These are phyloP conservation scores for Phytophthora crassamura DNA, from an alignment of 352 stramenopile species.

Conservation along the genomic window DNA sequence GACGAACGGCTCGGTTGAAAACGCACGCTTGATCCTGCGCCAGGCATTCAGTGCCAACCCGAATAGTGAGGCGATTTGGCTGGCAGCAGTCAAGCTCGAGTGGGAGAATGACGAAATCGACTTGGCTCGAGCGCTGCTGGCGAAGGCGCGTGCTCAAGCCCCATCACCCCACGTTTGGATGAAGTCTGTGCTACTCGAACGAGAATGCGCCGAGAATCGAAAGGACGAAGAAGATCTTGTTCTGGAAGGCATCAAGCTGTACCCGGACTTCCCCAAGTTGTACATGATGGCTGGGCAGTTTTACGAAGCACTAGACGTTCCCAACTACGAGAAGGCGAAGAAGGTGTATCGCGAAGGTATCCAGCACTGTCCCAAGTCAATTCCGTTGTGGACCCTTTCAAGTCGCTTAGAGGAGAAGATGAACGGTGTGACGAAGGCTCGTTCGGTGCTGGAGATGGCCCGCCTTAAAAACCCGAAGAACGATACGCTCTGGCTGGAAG, in stretches of 20 bases:
- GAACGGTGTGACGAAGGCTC: constrained; percentile 94
- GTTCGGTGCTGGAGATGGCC: constrained; percentile 96
- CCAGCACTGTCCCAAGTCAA: constrained; percentile 91
- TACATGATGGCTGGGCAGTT: constrained; percentile 99
- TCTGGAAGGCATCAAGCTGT: constrained; percentile 90
- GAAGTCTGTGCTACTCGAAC: constrained; percentile 98
- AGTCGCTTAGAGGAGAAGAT: constrained; percentile 94
- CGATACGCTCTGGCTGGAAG: constrained; percentile 96
- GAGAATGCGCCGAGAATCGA: constrained; percentile 73
- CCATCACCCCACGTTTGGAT: constrained; percentile 96
- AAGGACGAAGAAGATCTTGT: constrained; percentile 88
- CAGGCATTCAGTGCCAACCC: constrained; percentile 97
- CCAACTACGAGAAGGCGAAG: constrained; percentile 80
- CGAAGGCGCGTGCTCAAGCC: constrained; percentile 81
- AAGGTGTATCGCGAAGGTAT: constrained; percentile 94
- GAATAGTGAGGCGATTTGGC: constrained; percentile 95
- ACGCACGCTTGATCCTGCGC: constrained; percentile 94
- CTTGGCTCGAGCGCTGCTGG: constrained; percentile 85
- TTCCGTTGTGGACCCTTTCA: constrained; percentile 95
- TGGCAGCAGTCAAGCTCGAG: constrained; percentile 99
- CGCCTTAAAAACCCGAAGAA: constrained; percentile 96
- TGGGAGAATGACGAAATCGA: constrained; percentile 98
- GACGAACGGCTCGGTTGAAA: constrained; percentile 93
- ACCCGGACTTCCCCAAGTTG: constrained; percentile 94
- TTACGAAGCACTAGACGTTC: constrained; percentile 67